These are phyloP conservation scores for Parathielavia appendiculata DNA, from an alignment of 495 filamentous ascomycete species.

Conservation along the genomic window DNA sequence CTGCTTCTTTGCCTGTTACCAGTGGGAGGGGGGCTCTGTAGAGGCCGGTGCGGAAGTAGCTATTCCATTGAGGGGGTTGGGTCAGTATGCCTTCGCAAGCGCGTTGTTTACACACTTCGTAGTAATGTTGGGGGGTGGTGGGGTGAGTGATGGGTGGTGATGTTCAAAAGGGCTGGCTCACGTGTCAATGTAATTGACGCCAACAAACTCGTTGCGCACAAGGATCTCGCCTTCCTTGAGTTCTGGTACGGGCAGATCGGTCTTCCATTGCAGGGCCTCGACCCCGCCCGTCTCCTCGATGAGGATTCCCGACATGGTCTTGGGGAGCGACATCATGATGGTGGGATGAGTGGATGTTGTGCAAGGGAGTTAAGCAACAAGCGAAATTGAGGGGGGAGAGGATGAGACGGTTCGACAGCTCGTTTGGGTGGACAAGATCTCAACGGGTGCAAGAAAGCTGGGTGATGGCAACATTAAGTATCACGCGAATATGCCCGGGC, in stretches of 20 bases:
- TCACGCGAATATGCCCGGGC: too few relatives aligned
- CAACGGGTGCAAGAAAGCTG: too few relatives aligned
- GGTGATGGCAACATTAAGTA: too few relatives aligned
- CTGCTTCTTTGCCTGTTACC: slow-evolving; percentile 78
- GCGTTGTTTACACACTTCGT: background rate
- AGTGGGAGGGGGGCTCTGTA: slow-evolving; percentile 68
- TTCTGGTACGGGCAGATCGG: slow-evolving; percentile 69
- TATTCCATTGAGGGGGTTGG: slow-evolving; percentile 22
- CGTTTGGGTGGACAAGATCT: too few relatives aligned
- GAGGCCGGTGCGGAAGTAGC: slow-evolving; percentile 87
- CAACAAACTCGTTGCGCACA: slow-evolving; percentile 78
- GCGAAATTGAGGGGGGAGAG: too few relatives aligned
- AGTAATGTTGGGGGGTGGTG: slow-evolving; percentile 1
- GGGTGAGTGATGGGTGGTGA: slow-evolving; percentile 23
- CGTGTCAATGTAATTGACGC: slow-evolving; percentile 87
- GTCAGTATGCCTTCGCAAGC: too few relatives aligned
- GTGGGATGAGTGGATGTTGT: background rate
- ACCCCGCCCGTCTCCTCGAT: slow-evolving; percentile 72
- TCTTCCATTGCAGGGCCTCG: slow-evolving; percentile 71
- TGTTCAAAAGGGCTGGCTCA: slow-evolving; percentile 28
- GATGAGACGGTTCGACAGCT: too few relatives aligned
- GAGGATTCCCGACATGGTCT: slow-evolving; percentile 70
- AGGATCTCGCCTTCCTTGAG: slow-evolving; percentile 68
- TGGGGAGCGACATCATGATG: slow-evolving; percentile 32
- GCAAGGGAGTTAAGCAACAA: background rate